These are phyloP conservation scores for Cyclotella kingstonii DNA, from an alignment of 108 stramenopile genomes.

Conservation along the genomic window DNA sequence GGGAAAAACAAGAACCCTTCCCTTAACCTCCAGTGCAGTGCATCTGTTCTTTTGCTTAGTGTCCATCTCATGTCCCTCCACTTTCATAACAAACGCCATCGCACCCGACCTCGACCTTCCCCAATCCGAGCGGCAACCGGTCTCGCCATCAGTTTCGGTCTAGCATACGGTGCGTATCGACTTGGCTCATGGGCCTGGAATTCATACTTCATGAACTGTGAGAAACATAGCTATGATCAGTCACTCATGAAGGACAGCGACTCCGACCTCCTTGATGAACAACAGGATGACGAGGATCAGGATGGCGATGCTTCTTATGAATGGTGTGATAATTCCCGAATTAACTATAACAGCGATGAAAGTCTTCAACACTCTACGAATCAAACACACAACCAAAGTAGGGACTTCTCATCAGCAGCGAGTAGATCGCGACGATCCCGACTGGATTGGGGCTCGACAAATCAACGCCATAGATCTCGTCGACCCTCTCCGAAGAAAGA, in stretches of 20 bases:
- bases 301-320: conserved; percentile 6
- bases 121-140: background rate
- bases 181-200: conserved; percentile 21
- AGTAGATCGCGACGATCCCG: conserved; percentile 33
- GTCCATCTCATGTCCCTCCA: no score
- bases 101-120: conserved; percentile 1
- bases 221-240: no score
- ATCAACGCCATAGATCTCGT: conserved; percentile 23
- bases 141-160: conserved; percentile 15
- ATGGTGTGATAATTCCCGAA: conserved; percentile 4
- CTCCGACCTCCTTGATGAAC: no score
- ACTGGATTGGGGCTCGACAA: conserved; percentile 17
- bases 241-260: background rate
- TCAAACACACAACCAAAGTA: no score
- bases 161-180: conserved; percentile 31
- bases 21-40: no score
- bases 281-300: conserved; percentile 9
- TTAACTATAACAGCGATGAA: background rate
- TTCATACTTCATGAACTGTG: conserved; percentile 8
- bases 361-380: no score
- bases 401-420: background rate
- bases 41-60: no score
- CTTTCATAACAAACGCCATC: no score
- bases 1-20: no score
- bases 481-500: conserved; percentile 28